Evolutionary conservation across 2,329 filamentous ascomycete species (phyloP).

Genomic region (Escovopsis sp.): DNA sequence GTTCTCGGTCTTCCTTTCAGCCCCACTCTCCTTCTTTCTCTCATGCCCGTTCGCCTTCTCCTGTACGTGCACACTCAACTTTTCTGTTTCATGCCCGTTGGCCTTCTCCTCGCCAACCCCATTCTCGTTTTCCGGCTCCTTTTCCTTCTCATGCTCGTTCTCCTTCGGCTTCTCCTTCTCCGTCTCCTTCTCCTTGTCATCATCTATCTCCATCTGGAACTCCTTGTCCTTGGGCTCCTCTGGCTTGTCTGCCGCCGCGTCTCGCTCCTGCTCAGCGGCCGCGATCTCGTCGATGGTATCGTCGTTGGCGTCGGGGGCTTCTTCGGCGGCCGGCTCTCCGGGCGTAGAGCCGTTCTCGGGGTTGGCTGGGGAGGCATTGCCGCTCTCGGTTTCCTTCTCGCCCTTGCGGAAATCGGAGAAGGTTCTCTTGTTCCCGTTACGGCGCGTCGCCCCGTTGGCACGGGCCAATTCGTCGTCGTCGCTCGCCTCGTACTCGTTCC

Average conservation of each 20-base stretch:
- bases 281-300: conserved; percentile 31
- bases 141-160: conserved; percentile 26
- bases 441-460: conserved; percentile 53
- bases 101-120: conserved; percentile 38
- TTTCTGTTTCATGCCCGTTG: conserved; percentile 18
- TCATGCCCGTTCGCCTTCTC: too few species aligned
- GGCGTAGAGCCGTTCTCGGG: conserved; percentile 18
- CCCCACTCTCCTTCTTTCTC: too few species aligned
- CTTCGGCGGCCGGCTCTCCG: conserved; percentile 15
- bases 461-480: conserved; percentile 73
- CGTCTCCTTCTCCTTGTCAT: conserved; percentile 3
- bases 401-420: conserved; percentile 37
- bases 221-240: conserved; percentile 6
- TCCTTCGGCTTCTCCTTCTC: conserved; percentile 30
- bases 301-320: conserved; percentile 23
- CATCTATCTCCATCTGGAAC: conserved; percentile 5
- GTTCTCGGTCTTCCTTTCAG: too few species aligned
- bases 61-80: too few species aligned
- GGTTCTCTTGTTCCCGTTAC: conserved; percentile 32
- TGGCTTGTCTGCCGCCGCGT: conserved; percentile 5
- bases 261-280: conserved; percentile 13
- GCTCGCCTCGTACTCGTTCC: conserved; percentile 74
- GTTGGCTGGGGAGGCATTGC: conserved; percentile 18
- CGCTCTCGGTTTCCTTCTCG: conserved; percentile 24
- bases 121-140: conserved; percentile 23